Evolutionary conservation across 2,329 filamentous ascomycete species (phyloP).

Genomic region (Colletotrichum sidae): DNA sequence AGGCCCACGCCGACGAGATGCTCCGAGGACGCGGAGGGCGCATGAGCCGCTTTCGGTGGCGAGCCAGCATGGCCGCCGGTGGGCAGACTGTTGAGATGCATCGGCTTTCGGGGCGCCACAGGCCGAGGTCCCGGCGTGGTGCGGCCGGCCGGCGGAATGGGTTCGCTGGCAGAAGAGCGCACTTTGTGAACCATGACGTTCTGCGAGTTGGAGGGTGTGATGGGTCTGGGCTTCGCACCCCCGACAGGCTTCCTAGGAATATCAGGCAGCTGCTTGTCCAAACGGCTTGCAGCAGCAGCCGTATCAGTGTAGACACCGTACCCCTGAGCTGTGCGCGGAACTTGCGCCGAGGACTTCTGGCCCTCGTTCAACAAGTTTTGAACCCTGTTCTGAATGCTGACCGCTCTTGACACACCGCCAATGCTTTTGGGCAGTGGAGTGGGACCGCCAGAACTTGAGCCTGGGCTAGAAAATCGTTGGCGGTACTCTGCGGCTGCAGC

Average conservation of each 20-base stretch:
- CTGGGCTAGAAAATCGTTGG: conserved; percentile 73
- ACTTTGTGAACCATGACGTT: conserved; percentile 39
- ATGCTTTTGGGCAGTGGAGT: conserved; percentile 64
- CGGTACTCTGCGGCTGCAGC: conserved; percentile 91
- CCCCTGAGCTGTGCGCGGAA: conserved; percentile 82
- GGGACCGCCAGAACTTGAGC: conserved; percentile 49
- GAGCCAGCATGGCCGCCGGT: conserved; percentile 57
- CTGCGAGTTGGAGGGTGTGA: conserved; percentile 41
- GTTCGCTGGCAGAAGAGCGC: conserved; percentile 38
- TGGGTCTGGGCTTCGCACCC: conserved; percentile 45
- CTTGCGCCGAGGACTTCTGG: conserved; percentile 66
- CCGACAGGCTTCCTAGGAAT: conserved; percentile 65
- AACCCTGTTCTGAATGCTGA: conserved; percentile 92
- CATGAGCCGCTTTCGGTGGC: conserved; percentile 54
- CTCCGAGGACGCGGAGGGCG: conserved; percentile 45
- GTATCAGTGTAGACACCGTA: conserved; percentile 87
- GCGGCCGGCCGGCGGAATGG: conserved; percentile 39
- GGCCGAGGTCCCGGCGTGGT: conserved; percentile 53
- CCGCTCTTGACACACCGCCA: conserved; percentile 73
- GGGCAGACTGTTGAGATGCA: conserved; percentile 68
- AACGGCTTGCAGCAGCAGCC: conserved; percentile 49
- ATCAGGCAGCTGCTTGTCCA: conserved; percentile 55
- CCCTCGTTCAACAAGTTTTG: conserved; percentile 87
- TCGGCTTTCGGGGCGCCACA: conserved; percentile 70
- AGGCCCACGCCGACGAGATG: conserved; percentile 59